Base-by-base conservation (phyloP, 2,329 filamentous ascomycete genomes). In the Diaporthe velutina region DNA sequence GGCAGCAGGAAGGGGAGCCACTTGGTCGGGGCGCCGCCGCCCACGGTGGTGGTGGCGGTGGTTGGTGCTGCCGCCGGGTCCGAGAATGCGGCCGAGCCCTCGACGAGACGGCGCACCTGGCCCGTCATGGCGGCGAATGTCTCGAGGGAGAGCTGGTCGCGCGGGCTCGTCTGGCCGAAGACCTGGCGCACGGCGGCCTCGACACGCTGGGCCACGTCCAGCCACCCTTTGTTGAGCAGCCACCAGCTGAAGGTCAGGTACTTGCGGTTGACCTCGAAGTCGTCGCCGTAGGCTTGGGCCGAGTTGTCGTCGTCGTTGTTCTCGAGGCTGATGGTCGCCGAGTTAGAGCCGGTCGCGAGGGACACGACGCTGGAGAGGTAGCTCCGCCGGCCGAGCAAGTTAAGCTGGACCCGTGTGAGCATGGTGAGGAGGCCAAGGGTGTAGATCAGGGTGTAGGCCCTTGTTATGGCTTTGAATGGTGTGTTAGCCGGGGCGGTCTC, bases 211-310 rank as follows among this genome's bases (percentile, higher is more conserved):
- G 95, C 93, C 73, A 98, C 86, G 74, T 95, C 91, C 78, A 92
- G 91, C 92, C 95, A 98, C 57, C 97, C 97, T 78, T 92, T 91
- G 84, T 99, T 96, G 64, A 99, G 88, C 61, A 99, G 86, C 96
- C 96, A 99, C 97, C 97, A 99, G 84, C 95, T 98, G 83, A 98
- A 98, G 54, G 96, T 97, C 66, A 99, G 88, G 81, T 98, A 99
- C 81, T 94, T 94, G 79, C 96, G 90, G 84, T 99, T 99, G 45
- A 95, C 98, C 83, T 98, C 96, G 79, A 98, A 98, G 83, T 99
- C 97, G 83, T 94, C 96, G 58, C 95, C 95, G 81, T 97, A 95
- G 5, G 92, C 90, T 79, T 96, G 93, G 71, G 96, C 94, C 25
- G 90, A 88, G 80, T 93, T 93, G 81, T 97, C 95, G 82, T 98